Percentiles rank a stretch among this genome's conserved stretches.
These are phyloP conservation scores for Geranium brycei DNA, from an alignment of 345 rosid species.

Conservation along the genomic window DNA sequence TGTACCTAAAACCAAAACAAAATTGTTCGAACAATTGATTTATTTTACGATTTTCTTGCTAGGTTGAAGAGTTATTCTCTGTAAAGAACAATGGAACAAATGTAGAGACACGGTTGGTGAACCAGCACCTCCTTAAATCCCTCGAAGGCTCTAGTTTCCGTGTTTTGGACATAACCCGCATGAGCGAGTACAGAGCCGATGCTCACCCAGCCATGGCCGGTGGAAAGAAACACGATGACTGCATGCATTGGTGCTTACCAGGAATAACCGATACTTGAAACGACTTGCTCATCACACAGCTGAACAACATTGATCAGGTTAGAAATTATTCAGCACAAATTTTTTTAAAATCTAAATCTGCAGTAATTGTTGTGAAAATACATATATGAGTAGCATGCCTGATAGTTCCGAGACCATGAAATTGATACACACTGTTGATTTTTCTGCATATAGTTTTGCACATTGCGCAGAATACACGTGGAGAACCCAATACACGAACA, in stretches of 20 bases:
- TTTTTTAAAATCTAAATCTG: too few species aligned
- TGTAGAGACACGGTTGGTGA: conserved; percentile 59
- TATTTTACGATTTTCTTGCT: neutral
- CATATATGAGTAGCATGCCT: too few species aligned
- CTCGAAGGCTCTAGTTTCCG: conserved; percentile 46
- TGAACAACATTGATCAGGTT: conserved; percentile 18
- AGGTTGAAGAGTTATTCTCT: conserved; percentile 72
- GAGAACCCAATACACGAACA: too few species aligned
- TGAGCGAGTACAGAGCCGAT: conserved; percentile 91
- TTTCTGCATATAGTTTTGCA: too few species aligned
- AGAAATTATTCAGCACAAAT: neutral
- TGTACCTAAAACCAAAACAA: neutral
- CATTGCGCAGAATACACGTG: too few species aligned
- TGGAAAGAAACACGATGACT: conserved; percentile 79
- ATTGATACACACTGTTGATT: too few species aligned
- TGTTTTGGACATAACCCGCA: conserved; percentile 53
- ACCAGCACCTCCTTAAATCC: conserved; percentile 43
- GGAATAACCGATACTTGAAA: conserved; percentile 83
- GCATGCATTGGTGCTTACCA: conserved; percentile 99
- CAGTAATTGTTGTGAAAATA: too few species aligned
- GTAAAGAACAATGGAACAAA: conserved; percentile 55
- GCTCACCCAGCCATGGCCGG: conserved; percentile 78
- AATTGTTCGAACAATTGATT: neutral
- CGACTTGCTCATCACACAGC: conserved; percentile 39
- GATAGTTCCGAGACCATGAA: too few species aligned